Conservation (phyloP, 2,329 filamentous ascomycete species). For the Aspergillus aculeatinus region DNA sequence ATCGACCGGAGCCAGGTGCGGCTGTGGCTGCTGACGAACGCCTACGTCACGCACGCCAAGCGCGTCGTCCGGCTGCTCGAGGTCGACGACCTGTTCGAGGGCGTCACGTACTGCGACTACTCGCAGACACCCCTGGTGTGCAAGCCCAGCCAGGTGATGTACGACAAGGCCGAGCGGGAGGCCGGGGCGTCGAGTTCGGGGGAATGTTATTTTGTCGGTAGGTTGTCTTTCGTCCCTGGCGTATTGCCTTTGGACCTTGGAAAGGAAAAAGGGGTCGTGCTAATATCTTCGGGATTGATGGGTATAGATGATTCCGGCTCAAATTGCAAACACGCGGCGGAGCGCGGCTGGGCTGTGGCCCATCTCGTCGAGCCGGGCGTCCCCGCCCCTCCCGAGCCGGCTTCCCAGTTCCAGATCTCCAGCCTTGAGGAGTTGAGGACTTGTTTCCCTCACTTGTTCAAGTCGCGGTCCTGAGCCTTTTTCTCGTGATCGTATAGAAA, state of each 20-base stretch:
- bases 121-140: constrained; percentile 70
- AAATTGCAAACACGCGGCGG: constrained; percentile 75
- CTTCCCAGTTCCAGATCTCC: constrained; percentile 72
- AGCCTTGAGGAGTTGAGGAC: constrained; percentile 72
- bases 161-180: constrained; percentile 81
- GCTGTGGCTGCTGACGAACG: constrained; percentile 94
- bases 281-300: constrained; percentile 8
- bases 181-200: constrained; percentile 67
- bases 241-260: no score
- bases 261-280: not conserved
- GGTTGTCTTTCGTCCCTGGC: constrained; percentile 31
- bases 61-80: constrained; percentile 77
- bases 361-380: constrained; percentile 81
- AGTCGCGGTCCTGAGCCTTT: constrained; percentile 33
- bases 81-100: constrained; percentile 88
- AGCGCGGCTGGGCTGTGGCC: constrained; percentile 79
- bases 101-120: constrained; percentile 94
- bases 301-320: constrained; percentile 73
- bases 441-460: constrained; percentile 85
- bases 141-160: constrained; percentile 84
- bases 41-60: constrained; percentile 83
- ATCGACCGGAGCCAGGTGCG: constrained; percentile 82
- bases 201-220: constrained; percentile 91
- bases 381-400: constrained; percentile 60
- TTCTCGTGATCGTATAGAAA: constrained; percentile 2